Conservation (phyloP, 306 rosid genomes). For the Casuarina glauca region DNA sequence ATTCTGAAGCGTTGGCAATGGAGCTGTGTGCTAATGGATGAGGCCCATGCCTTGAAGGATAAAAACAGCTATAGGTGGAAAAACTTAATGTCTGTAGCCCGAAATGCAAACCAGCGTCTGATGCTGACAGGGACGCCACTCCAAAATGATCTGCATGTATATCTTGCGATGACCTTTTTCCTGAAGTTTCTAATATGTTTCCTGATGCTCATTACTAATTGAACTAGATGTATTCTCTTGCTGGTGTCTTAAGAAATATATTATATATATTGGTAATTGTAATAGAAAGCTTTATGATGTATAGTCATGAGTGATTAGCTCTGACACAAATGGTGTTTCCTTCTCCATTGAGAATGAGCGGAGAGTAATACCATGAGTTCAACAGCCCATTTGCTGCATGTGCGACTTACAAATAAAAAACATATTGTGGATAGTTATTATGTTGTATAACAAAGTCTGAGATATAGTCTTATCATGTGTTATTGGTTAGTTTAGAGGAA, state of each 20-base stretch:
- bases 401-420: background rate
- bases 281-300: background rate
- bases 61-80: constrained; percentile 94
- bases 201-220: background rate
- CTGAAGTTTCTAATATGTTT: background rate
- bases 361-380: background rate
- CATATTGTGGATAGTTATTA: background rate
- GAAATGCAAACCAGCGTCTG: constrained; percentile 88
- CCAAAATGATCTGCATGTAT: constrained; percentile 91
- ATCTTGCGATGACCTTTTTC: background rate
- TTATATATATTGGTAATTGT: background rate
- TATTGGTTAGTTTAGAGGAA: background rate
- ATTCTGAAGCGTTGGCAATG: constrained; percentile 89
- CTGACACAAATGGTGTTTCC: background rate
- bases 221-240: background rate
- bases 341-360: background rate
- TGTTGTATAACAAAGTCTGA: background rate
- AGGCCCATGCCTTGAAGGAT: constrained; percentile 98
- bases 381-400: background rate
- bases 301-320: background rate
- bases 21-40: constrained; percentile 99
- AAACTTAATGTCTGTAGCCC: constrained; percentile 88
- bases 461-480: background rate
- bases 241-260: background rate
- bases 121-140: constrained; percentile 99